Base-by-base conservation (phyloP, 331 rosid species). In the Acacia pycnantha region DNA sequence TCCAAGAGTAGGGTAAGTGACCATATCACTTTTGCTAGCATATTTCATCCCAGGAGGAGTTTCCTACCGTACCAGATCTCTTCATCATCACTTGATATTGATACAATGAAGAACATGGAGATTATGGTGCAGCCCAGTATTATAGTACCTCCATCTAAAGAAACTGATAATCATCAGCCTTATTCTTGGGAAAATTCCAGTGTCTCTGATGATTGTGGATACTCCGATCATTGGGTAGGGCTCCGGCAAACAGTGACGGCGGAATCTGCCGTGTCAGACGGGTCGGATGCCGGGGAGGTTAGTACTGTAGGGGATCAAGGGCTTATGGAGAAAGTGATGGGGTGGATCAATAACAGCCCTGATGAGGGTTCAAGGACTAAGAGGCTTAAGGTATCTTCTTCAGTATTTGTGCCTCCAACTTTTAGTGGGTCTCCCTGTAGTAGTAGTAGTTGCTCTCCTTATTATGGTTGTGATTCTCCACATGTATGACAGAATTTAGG, bases 1-100 rank as follows among this genome's bases (percentile, higher is more conserved):
- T 84, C 95, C 0, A 90, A 88, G 33, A 90, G 93, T 77, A 89
- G 98, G 83, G 98, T 95, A 43, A 95, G 98, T 82, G 97, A 95
- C 13, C 97, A 89, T 76, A 91, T 89, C 59, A 88, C 98, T 31
- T 90, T 95, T 75, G 98, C 97, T 5, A 95, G 90, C 56, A 90
- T 95, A 74, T 95, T 95, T 86, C 87, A 93, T 61, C 83, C 86
- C 24, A 86, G 89, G 65, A 90, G 84, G 56, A 46, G 41, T 44
- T 83, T 81, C 33, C 51, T 27, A 33, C 88, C 88, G 13, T 87
- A 84, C 74, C 95, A 88, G 80, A 85, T 51, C 65, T 87, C 84
- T 44, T 31, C 77, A 19, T 37, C 76, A 13, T 37, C 77, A 16
- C 51, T 50, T 70, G 90, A 88, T 65, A 85, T 50, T 70, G 90